phyloP scores from a whole-genome alignment of 2,329 filamentous ascomycete genomes.

The Talaromyces sp. region DNA sequence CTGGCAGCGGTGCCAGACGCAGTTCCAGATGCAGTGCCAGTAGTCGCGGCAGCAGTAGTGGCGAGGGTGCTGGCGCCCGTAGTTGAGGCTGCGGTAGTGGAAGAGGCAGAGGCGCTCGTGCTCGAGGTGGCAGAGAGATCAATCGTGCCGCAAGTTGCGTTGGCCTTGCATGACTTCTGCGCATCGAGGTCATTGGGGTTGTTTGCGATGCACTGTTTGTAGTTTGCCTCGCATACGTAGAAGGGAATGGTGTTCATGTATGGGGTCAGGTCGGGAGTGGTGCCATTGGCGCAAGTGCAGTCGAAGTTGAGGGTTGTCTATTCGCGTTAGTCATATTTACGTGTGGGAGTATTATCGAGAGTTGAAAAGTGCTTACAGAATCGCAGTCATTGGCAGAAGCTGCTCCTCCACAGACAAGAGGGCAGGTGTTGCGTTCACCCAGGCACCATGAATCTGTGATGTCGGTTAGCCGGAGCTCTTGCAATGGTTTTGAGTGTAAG shows the following conservation, averaged over 20 bases:
- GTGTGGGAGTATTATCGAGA: conserved; percentile 17
- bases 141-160: conserved; percentile 51
- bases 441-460: conserved; percentile 53
- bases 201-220: conserved; percentile 45
- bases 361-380: conserved; percentile 45
- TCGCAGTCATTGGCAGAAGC: conserved; percentile 55
- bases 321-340: background rate
- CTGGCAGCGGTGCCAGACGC: conserved; percentile 30
- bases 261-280: conserved; percentile 51
- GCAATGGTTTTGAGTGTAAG: background rate
- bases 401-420: conserved; percentile 54
- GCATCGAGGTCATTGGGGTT: conserved; percentile 46
- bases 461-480: background rate
- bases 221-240: conserved; percentile 57
- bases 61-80: conserved; percentile 28
- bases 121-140: conserved; percentile 25
- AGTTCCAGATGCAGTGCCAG: conserved; percentile 29
- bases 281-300: conserved; percentile 58
- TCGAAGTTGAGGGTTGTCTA: conserved; percentile 52
- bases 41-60: conserved; percentile 24
- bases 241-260: conserved; percentile 59
- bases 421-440: conserved; percentile 59
- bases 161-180: conserved; percentile 47
- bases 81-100: conserved; percentile 32
- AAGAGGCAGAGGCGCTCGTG: conserved; percentile 22